Evolutionary conservation across 495 filamentous ascomycete species (phyloP).

Genomic region (Cryomyces antarcticus): DNA sequence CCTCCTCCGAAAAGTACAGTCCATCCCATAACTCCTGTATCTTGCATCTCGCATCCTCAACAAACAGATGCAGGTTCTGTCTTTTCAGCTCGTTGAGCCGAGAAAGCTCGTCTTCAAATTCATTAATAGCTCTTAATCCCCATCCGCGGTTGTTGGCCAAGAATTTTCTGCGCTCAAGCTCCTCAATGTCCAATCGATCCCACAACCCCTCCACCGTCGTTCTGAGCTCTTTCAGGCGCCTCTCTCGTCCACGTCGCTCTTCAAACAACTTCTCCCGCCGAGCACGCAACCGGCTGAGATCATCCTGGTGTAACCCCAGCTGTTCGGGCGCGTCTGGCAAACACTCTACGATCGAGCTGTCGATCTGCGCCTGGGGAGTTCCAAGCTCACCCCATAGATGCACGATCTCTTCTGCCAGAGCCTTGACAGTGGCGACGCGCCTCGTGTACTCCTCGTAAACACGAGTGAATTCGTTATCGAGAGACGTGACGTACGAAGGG

Average conservation of each 20-base stretch:
- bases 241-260: slow-evolving; percentile 81
- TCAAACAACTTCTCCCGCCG: slow-evolving; percentile 73
- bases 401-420: slow-evolving; percentile 65
- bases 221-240: slow-evolving; percentile 56
- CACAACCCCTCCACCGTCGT: slow-evolving; percentile 60
- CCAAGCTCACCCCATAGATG: slow-evolving; percentile 90
- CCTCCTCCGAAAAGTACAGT: slow-evolving; percentile 86
- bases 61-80: slow-evolving; percentile 85
- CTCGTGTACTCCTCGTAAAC: slow-evolving; percentile 90
- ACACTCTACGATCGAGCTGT: slow-evolving; percentile 63
- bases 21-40: slow-evolving; percentile 89
- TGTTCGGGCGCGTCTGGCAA: slow-evolving; percentile 84
- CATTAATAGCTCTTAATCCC: slow-evolving; percentile 72
- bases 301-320: slow-evolving; percentile 71
- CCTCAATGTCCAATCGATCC: slow-evolving; percentile 70
- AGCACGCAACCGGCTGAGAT: slow-evolving; percentile 47
- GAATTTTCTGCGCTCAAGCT: slow-evolving; percentile 65
- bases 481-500: slow-evolving; percentile 59
- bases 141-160: slow-evolving; percentile 52
- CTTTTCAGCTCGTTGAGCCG: slow-evolving; percentile 80
- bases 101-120: slow-evolving; percentile 75
- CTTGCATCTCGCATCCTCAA: slow-evolving; percentile 77
- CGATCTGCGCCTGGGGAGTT: slow-evolving; percentile 80
- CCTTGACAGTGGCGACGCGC: slow-evolving; percentile 53
- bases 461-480: slow-evolving; percentile 78